A percentile compares a stretch with the other conserved stretches of the same genome.
Conservation (phyloP, 345 rosid genomes). For the Aquilaria malaccensis region DNA sequence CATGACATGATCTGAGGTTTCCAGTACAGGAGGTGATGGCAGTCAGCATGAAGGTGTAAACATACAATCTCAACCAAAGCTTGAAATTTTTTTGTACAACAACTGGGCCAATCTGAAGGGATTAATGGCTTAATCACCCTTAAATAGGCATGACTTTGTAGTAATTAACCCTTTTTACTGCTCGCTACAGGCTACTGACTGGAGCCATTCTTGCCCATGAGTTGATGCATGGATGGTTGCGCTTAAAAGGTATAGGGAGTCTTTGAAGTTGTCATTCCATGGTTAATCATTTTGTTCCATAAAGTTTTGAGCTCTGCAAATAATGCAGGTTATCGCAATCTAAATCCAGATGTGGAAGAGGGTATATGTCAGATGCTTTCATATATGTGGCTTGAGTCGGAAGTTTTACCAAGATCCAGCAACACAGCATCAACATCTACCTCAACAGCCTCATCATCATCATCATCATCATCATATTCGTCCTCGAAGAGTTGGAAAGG, state of each 20-base stretch:
- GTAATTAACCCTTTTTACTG: neutral
- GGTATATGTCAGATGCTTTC: constrained; percentile 95
- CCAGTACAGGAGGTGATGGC: too few relatives aligned
- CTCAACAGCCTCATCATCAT: constrained; percentile 48
- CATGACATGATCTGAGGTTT: too few relatives aligned
- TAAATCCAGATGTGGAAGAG: constrained; percentile 88
- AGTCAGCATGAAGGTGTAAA: too few relatives aligned
- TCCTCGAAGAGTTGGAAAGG: constrained; percentile 67
- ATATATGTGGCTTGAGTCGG: constrained; percentile 94
- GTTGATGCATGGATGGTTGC: constrained; percentile 94
- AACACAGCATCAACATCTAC: constrained; percentile 38
- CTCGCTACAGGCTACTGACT: constrained; percentile 60
- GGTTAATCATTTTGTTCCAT: neutral
- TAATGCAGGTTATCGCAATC: constrained; percentile 65
- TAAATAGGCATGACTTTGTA: neutral
- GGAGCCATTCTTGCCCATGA: constrained; percentile 96
- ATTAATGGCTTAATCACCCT: too few relatives aligned
- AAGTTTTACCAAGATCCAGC: constrained; percentile 57
- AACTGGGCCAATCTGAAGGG: too few relatives aligned
- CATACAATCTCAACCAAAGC: too few relatives aligned
- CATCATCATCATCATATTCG: constrained; percentile 43
- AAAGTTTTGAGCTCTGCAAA: neutral
- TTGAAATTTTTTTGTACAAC: too few relatives aligned
- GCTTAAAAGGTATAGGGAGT: constrained; percentile 59
- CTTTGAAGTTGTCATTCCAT: neutral